Base-by-base conservation (phyloP, 495 filamentous ascomycete species). In the Delitschia confertaspora region DNA sequence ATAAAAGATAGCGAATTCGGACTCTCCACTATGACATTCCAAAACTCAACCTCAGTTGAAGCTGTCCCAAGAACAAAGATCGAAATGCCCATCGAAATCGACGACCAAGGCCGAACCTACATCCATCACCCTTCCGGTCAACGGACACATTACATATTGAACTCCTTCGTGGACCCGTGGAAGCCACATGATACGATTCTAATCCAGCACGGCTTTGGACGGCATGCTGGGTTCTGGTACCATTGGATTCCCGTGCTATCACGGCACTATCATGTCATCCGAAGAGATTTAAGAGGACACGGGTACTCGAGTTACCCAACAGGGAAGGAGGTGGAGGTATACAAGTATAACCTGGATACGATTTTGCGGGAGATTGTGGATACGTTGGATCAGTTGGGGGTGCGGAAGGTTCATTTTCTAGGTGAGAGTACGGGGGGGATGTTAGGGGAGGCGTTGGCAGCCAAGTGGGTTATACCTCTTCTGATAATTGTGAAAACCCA, bases 171-270 rank as follows among this genome's bases (percentile, higher is more conserved):
- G 20, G 45, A 55, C 26, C 51, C 55, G 0, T 55, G 55, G 55
- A 51, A 58, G 31, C 45, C 55, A 5, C n/a, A 23, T 20, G 51
- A 55, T 6, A 58, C 51, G 13, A 51, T 58, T 16, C 41, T 58
- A 7, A 54, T 58, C 30, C 55, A 58, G 22, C 51, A 55, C 22
- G 55, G 55, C 10, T 58, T 58, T 31, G 51, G 41, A 11, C 39
- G 55, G 13, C 51, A 55, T 29, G 33, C 55, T 24, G 55, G 19
- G 11, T 51, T 51, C 24, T 58, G 50, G 51, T 51, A 58, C 38
- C 45, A 54, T 17, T 58, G 55, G 55, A 44, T 55, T 9, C 51
- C 55, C n/a, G 27, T 44, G 0, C 55, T 58, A 2, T 19, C 51
- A 8, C 45, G 50, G 7, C 8, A 55, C 14, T 58, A 47, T 31